phyloP scores from a whole-genome alignment of 495 filamentous ascomycete species.

The Stereocaulon alpinum region DNA sequence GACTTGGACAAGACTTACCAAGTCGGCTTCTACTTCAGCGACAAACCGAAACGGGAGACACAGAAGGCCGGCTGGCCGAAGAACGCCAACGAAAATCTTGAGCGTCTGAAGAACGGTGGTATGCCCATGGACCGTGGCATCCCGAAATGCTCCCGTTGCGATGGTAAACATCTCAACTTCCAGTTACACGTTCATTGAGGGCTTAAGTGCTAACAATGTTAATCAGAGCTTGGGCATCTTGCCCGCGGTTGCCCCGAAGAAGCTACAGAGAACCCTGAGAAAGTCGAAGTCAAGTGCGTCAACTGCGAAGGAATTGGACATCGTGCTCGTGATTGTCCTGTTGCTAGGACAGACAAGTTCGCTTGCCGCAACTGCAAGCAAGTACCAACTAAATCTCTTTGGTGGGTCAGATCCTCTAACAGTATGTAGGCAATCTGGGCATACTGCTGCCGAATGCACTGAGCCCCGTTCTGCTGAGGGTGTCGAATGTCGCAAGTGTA shows the following conservation, averaged over 20 bases:
- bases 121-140: conserved; percentile 54
- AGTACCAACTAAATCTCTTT: conserved; percentile 18
- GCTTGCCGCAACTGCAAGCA: conserved; percentile 80
- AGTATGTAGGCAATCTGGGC: conserved; percentile 40
- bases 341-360: conserved; percentile 37
- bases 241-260: conserved; percentile 55
- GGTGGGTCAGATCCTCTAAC: conserved; percentile 14
- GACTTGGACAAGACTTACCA: conserved; percentile 64
- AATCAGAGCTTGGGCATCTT: conserved; percentile 62
- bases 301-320: conserved; percentile 66
- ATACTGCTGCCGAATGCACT: conserved; percentile 51
- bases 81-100: conserved; percentile 55
- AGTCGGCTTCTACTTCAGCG: conserved; percentile 55
- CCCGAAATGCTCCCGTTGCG: conserved; percentile 60
- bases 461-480: conserved; percentile 61
- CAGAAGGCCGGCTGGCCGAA: conserved; percentile 54
- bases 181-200: too few relatives aligned
- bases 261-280: conserved; percentile 37
- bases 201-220: conserved; percentile 15
- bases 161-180: conserved; percentile 29
- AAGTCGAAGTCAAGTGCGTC: conserved; percentile 52
- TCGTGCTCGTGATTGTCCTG: conserved; percentile 57
- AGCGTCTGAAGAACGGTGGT: conserved; percentile 65
- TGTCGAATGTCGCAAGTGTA: conserved; percentile 75
- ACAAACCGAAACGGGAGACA: conserved; percentile 53